Conservation (phyloP, 495 filamentous ascomycete species). For the Daldinia concentrica region DNA sequence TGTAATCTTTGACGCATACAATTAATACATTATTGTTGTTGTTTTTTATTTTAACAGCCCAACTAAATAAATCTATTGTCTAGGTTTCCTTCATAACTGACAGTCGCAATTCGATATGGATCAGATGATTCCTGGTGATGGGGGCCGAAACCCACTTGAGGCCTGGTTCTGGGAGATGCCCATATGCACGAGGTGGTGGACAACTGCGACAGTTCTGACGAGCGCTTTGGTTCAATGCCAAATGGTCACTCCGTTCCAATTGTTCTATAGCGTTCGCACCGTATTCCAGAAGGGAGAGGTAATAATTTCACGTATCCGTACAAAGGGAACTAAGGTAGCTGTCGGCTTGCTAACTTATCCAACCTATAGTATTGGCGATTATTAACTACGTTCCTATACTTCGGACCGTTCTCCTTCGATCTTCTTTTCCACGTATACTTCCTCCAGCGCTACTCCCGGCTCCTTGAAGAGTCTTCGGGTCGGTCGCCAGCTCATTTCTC, state of each 20-base stretch:
- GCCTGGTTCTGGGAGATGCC: conserved; percentile 99
- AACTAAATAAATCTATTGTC: not conserved
- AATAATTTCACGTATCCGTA: conserved; percentile 22
- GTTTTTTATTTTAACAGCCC: not conserved
- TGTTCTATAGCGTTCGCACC: conserved; percentile 94
- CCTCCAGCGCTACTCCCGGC: conserved; percentile 93
- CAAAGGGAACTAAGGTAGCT: not conserved
- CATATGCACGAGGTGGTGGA: conserved; percentile 95
- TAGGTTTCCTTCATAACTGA: not conserved
- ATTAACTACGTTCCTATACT: conserved; percentile 94
- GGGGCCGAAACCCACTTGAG: conserved; percentile 83
- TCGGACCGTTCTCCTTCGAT: conserved; percentile 92
- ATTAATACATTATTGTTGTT: not conserved
- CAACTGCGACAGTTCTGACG: conserved; percentile 87
- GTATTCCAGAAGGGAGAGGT: conserved; percentile 93
- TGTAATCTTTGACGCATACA: conserved; percentile 3
- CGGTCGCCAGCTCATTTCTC: conserved; percentile 91
- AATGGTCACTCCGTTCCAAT: conserved; percentile 87
- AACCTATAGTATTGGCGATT: conserved; percentile 87
- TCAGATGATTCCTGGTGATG: conserved; percentile 68
- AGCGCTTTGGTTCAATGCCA: conserved; percentile 92
- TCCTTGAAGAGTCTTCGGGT: conserved; percentile 92
- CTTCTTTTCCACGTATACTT: conserved; percentile 99
- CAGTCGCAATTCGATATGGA: conserved; percentile 62
- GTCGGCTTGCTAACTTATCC: conserved; percentile 20